Base-by-base conservation (phyloP, 495 filamentous ascomycete species). In the Penicillium paxilli region DNA sequence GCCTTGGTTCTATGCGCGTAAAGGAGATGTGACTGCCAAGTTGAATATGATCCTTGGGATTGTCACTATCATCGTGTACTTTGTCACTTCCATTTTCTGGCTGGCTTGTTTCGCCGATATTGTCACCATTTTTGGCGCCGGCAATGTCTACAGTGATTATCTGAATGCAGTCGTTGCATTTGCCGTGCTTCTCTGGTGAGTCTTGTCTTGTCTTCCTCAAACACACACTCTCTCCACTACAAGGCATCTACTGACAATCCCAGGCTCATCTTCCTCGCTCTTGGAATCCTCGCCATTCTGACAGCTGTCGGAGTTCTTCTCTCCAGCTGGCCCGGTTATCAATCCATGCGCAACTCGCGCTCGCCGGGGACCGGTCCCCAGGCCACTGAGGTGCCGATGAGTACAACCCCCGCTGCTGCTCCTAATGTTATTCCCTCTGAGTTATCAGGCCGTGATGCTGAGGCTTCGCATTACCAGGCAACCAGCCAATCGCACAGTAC, bases 71-170 rank as follows among this genome's bases (percentile, higher is more conserved):
- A 46, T 58, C 2, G n/a, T 60, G 16, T 68, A 66, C 49, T 66
- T 66, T 40, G 23, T 71, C 25, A 71, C 62, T 7, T 64, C 59
- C 55, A 62, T 69, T 16, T 71, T 71, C 35, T 71, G 68, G 68
- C 46, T 71, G 50, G 68, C 66, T 10, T 40, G 53, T 25, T 71
- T 71, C 42, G 68, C 68, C 26, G 67, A 71, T 49, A 51, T 71
- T 17, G 66, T 51, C 10, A 50, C 40, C 1, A 51, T 68, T 7
- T 47, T 35, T 19, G 59, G 55, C 2, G 16, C 3, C 17, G 35
- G 20, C 20, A 60, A 41, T 44, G 38, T 16, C 16, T 16, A 10
- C 4, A 61, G 20, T 28, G 57, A 58, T 40, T 62, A 63, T 44
- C 45, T 61, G 10, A 62, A 59, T 23, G 66, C 68, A 1, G 28